Percentiles rank a stretch among this genome's conserved stretches.
These are phyloP conservation scores for Talaromyces stipitatus DNA, from an alignment of 495 filamentous ascomycete genomes.

Conservation along the genomic window DNA sequence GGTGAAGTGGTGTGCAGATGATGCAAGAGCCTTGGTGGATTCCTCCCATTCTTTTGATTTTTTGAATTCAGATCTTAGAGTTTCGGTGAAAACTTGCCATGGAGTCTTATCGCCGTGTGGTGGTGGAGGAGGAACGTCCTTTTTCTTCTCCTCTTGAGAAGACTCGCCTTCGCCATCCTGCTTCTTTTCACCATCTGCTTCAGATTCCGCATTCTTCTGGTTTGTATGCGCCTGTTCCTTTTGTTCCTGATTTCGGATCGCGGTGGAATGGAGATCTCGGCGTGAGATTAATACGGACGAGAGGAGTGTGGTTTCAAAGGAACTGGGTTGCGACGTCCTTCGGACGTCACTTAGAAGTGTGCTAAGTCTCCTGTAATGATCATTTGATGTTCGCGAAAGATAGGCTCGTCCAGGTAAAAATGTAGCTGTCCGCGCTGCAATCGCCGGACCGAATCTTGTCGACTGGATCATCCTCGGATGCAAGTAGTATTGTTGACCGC, in stretches of 20 bases:
- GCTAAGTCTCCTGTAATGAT: neutral
- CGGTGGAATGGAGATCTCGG: conserved; percentile 34
- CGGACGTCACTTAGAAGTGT: conserved; percentile 3
- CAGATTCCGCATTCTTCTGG: conserved; percentile 40
- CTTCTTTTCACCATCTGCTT: conserved; percentile 34
- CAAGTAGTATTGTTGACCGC: neutral
- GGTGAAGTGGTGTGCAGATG: conserved; percentile 80
- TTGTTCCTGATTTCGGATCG: conserved; percentile 26
- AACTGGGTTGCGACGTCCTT: neutral
- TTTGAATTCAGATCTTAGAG: conserved; percentile 85
- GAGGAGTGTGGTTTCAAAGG: neutral
- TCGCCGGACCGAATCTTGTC: conserved; percentile 25
- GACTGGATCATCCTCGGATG: conserved; percentile 35
- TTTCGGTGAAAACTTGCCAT: conserved; percentile 97
- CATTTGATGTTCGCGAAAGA: conserved; percentile 2
- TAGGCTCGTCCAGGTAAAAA: conserved; percentile 9
- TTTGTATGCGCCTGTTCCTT: conserved; percentile 33
- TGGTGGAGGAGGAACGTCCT: conserved; percentile 70
- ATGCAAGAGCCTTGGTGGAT: conserved; percentile 87
- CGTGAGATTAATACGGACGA: neutral
- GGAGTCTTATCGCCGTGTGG: conserved; percentile 97
- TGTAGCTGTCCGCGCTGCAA: conserved; percentile 35
- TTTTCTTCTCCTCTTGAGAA: conserved; percentile 50
- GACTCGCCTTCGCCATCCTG: conserved; percentile 27
- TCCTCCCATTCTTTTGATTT: conserved; percentile 99